Base-by-base conservation (phyloP, 2,329 filamentous ascomycete genomes). In the Metarhizium sp. region DNA sequence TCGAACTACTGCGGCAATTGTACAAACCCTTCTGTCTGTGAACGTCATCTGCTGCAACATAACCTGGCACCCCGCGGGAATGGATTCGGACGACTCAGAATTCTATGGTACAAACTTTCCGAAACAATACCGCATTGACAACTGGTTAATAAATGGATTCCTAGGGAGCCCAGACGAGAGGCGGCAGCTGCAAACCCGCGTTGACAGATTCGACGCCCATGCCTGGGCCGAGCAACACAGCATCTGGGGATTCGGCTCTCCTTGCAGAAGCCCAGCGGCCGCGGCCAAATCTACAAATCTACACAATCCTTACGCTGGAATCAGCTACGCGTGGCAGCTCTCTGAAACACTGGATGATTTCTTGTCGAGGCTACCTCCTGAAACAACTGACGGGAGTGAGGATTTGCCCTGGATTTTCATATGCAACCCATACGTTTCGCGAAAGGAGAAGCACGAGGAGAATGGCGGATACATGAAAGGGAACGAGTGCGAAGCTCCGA, bases 391-490 rank as follows among this genome's bases (percentile, higher is more conserved):
- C 2, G 66, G 71, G 3, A 69, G 67, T 1, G 63, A 63, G 0
- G 61, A 71, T 0, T 75, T 78, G 2, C 78, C 79, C 0, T 94
- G 88, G 87, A 89, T 95, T 50, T 90, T 80, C 73, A 80, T 88
- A 46, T 79, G 78, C 53, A 90, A 90, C 66, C 86, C 86, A 0
- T 78, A 79, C 63, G 74, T 73, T 58, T 64, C 66, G 3, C 68
- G 69, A 5, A 69, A 69, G 16, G 59, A 64, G 48, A 73, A 67
- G 56, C 58, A 56, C 7, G 61, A 64, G 32, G 66, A 67, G 5
- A 59, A 68, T 40, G 73, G 67, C 53, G 71, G 74, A 57, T 56
- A 58, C 14, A 67, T 74, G 54, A 71, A 66, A 46, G 76, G 75
- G 1, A 75, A 77, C 54, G 75, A 78, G 59, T 72, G 80, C 52